Evolutionary conservation across 1,139 yeast species (phyloP), one percentile per base, ranked within the genome.

Genomic region (Scheffersomyces titani): DNA sequence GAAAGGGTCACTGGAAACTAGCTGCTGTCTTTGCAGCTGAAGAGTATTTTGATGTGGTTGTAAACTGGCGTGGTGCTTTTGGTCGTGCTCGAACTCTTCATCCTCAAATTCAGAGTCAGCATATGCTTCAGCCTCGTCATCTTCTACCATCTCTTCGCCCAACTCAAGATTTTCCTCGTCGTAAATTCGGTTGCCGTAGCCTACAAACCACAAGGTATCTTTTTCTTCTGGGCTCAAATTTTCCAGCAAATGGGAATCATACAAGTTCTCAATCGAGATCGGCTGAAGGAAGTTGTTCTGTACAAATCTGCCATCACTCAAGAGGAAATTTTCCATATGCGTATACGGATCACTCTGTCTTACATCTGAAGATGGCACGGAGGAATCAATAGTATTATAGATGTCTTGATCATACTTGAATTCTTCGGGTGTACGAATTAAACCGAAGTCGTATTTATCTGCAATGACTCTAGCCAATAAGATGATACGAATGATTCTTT

Each of bases 391-490:
- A 11, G 69, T 67, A 30, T 65, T 69, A 62, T 75, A 74, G 5
- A 67, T 59, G 16, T 59, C 57, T 51, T 69, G 70, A 54, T 75
- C 77, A 61, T 73, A 82, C 56, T 76, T 78, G 70, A 85, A 85
- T 22, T 78, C 77, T 36, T 76, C 76, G 16, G 66, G 73, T 2
- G 80, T 74, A 59, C 85, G 72, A 5, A 78, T 72, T 20, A 87
- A 68, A 1, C 90, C 90, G 68, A 83, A 85, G n/a, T 77, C 76
- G 63, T 75, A 82, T 53, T 75, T 70, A 55, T 84, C 84, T 4
- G 89, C 83, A 36, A 87, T 70, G 47, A 75, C 70, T 48, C 82
- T 68, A 0, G 86, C 84, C 59, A 86, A 72, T 19, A 85, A 68
- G 4, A 84, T 66, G 16, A 86, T 78, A 57, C 90, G 72, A 6